Percentiles rank a stretch among this genome's conserved stretches.
phyloP scores from a whole-genome alignment of 208 protist species.

The Crithidia brevicula region DNA sequence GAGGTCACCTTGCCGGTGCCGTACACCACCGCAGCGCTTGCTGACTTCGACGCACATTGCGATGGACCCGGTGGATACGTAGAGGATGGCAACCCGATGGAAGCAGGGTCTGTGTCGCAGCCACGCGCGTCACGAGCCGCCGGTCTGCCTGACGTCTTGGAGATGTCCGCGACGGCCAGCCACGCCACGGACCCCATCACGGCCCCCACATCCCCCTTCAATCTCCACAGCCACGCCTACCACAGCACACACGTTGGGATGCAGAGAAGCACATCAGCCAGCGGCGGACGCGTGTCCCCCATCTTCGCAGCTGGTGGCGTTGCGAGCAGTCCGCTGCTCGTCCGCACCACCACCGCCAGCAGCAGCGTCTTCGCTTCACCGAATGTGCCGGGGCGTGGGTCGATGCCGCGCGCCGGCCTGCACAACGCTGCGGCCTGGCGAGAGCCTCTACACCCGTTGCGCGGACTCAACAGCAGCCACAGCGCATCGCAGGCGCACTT shows the following conservation, averaged over 20 bases:
- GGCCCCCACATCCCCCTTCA: constrained; percentile 6
- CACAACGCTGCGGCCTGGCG: background rate
- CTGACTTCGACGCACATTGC: background rate
- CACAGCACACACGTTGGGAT: background rate
- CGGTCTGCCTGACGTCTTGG: background rate
- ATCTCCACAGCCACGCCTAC: no score
- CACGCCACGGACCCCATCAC: constrained; percentile 12
- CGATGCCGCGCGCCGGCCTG: constrained; percentile 12
- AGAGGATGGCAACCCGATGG: background rate
- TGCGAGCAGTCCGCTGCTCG: constrained; percentile 29
- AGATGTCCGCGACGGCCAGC: constrained; percentile 16
- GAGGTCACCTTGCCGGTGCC: constrained; percentile 42
- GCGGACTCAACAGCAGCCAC: background rate
- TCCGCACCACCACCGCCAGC: constrained; percentile 21
- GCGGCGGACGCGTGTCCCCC: background rate
- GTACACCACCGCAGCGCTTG: background rate
- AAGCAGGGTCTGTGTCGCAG: background rate
- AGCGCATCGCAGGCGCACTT: background rate
- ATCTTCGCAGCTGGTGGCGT: background rate
- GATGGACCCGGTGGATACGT: background rate
- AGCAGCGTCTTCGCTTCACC: constrained; percentile 24
- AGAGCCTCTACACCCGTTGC: background rate
- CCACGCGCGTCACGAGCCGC: background rate
- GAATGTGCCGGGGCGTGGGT: constrained; percentile 17
- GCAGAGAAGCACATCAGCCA: background rate